A percentile compares a stretch with the other conserved stretches of the same genome.
phyloP scores from a whole-genome alignment of 2,329 filamentous ascomycete genomes.

The Penicillium hesseltinei region DNA sequence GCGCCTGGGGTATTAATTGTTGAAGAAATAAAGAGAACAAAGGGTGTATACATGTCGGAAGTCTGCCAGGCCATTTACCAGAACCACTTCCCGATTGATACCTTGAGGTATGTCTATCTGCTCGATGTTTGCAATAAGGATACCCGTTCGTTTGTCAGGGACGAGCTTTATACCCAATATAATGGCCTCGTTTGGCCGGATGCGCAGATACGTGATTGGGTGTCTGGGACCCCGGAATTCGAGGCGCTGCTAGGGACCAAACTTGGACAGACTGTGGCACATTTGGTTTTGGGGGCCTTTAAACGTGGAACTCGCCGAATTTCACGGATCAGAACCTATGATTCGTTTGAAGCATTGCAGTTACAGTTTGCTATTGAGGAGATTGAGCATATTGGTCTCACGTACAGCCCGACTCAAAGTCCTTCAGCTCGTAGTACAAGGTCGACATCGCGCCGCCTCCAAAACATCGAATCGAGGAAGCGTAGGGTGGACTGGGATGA shows the following conservation, averaged over 20 bases:
- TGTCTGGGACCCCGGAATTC: constrained; percentile 2
- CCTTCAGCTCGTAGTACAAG: neutral
- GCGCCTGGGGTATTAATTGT: neutral
- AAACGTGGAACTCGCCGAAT: constrained; percentile 2
- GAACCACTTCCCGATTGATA: neutral
- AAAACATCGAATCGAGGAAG: neutral
- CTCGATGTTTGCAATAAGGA: neutral
- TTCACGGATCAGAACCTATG: neutral
- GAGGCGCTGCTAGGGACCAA: constrained; percentile 3
- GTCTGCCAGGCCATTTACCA: constrained; percentile 1
- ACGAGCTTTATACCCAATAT: neutral
- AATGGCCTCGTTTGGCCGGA: neutral
- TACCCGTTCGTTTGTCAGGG: neutral
- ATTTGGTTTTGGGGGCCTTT: constrained; percentile 7
- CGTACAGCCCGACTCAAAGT: neutral
- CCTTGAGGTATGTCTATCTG: neutral
- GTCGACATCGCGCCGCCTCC: neutral
- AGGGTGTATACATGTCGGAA: neutral
- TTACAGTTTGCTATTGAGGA: neutral
- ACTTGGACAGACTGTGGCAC: constrained; percentile 1
- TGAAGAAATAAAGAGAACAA: neutral
- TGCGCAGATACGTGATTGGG: neutral
- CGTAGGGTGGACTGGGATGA: too few species aligned
- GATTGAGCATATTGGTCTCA: neutral
- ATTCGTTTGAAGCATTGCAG: neutral